phyloP scores from a whole-genome alignment of 2,329 filamentous ascomycete species.

The Hymenotorrendiella dingleyae region DNA sequence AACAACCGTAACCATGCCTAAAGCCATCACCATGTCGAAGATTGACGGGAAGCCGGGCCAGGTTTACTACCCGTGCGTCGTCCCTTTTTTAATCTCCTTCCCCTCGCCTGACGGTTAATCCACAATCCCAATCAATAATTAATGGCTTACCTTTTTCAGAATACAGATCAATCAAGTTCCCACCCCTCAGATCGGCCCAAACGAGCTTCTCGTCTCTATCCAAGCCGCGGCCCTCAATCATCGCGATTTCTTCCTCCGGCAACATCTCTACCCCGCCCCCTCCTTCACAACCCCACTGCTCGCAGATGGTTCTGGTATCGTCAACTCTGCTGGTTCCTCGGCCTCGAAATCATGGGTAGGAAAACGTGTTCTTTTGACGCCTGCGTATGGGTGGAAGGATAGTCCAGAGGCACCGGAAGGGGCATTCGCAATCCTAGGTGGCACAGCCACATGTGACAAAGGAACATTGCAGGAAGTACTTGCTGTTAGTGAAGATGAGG shows the following conservation, averaged over 20 bases:
- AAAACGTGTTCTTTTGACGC: slow-evolving; percentile 72
- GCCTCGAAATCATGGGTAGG: slow-evolving; percentile 46
- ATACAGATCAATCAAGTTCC: slow-evolving; percentile 56
- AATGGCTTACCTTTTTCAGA: slow-evolving; percentile 38
- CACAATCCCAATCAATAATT: slow-evolving; percentile 10
- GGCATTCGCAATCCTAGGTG: slow-evolving; percentile 62
- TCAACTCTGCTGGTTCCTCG: slow-evolving; percentile 56
- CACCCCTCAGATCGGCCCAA: slow-evolving; percentile 55
- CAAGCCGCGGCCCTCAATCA: slow-evolving; percentile 84
- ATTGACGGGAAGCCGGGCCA: slow-evolving; percentile 77
- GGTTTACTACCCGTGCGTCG: slow-evolving; percentile 71
- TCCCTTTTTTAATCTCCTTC: not conserved
- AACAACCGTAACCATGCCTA: slow-evolving; percentile 42
- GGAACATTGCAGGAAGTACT: slow-evolving; percentile 75
- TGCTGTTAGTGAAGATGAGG: slow-evolving; percentile 61
- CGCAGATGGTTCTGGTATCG: slow-evolving; percentile 74
- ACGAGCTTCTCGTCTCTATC: slow-evolving; percentile 70
- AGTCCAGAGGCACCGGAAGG: slow-evolving; percentile 67
- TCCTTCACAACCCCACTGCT: slow-evolving; percentile 74
- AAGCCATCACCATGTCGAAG: slow-evolving; percentile 44
- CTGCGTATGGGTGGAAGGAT: slow-evolving; percentile 70
- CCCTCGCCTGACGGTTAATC: slow-evolving; percentile 31
- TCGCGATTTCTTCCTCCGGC: slow-evolving; percentile 89
- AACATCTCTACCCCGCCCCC: slow-evolving; percentile 82
- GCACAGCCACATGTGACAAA: slow-evolving; percentile 54